Base-by-base conservation (phyloP, 805 yeast genomes). In the Teunomyces stri region DNA sequence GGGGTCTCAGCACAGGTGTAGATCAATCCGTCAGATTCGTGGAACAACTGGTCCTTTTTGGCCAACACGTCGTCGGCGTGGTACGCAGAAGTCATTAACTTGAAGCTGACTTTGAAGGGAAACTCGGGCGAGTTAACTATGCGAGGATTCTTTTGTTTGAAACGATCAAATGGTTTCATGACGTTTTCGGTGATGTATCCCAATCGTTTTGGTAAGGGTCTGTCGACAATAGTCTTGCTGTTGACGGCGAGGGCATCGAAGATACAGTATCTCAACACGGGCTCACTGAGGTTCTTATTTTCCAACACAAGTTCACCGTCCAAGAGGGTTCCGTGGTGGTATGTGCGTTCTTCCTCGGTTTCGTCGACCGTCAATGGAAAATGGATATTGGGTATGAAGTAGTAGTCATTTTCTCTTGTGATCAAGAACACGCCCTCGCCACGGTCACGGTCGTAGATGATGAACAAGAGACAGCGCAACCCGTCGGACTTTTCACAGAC, bases 401-500 rank as follows among this genome's bases (percentile, higher is more conserved):
- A 88, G 64, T 85, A 94, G 52, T 91, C 95, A 60, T 89, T 88
- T 53, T 86, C 92, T 59, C 99, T 76, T 27, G 95, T 92, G 34
- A 94, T 85, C 54, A 94, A 71, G 59, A 90, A 94, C 6, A 89
- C 87, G 3, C 95, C 92, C 63, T 94, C 98, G 41, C 89, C 92
- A 25, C 82, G 83, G 5, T 82, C 80, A 11, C 86, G 85, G 46
- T 84, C 85, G 29, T 79, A 68, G 66, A 87, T 66, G 4, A 84
- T 76, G 44, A 86, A 76, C 74, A 94, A 73, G 45, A 94, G 70
- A 49, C 95, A 89, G 45, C 99, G 74, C 42, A 92, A 70, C 0
- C 99, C 99, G 66, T 94, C 99, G 0, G 94, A 81, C 63, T 94
- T 94, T 60, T 94, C 99, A 69, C 99, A 95, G 0, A 94, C 99